Percentiles rank a stretch among this genome's conserved stretches.
These are phyloP conservation scores for Penicillium sp. DNA, from an alignment of 2,329 filamentous ascomycete species.

Conservation along the genomic window DNA sequence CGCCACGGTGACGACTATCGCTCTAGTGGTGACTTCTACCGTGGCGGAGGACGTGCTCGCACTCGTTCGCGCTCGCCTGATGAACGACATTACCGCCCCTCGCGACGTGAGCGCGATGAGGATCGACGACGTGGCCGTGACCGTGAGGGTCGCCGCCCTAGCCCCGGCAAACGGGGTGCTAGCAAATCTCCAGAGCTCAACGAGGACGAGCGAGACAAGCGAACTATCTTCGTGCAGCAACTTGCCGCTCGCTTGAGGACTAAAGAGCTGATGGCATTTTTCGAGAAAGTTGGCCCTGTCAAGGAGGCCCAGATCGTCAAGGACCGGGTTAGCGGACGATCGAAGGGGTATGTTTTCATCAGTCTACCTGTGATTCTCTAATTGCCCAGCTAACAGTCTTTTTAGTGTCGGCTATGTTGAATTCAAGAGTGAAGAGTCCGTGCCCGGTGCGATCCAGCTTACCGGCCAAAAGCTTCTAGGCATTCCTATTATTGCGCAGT, in stretches of 20 bases:
- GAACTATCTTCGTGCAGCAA: conserved; percentile 98
- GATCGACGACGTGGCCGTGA: conserved; percentile 58
- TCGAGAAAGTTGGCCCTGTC: conserved; percentile 91
- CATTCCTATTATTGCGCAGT: conserved; percentile 97
- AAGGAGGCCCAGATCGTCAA: conserved; percentile 99
- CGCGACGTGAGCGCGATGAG: conserved; percentile 53
- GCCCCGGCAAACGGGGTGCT: conserved; percentile 46
- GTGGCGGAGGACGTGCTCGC: conserved; percentile 65
- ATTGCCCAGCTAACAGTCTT: conserved; percentile 15
- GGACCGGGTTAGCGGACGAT: conserved; percentile 92
- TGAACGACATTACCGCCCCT: conserved; percentile 60
- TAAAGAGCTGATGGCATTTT: conserved; percentile 91
- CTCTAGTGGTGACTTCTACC: conserved; percentile 72
- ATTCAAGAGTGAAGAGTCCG: conserved; percentile 95
- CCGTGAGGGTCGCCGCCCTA: conserved; percentile 50
- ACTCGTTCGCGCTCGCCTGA: conserved; percentile 75
- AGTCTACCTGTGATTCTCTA: background rate
- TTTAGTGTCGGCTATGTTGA: conserved; percentile 96
- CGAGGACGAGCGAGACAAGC: conserved; percentile 93
- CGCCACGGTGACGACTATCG: conserved; percentile 61
- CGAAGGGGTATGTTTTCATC: conserved; percentile 78
- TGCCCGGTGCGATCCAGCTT: conserved; percentile 91
- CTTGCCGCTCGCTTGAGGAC: conserved; percentile 91
- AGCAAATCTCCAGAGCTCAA: conserved; percentile 70
- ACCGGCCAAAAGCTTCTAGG: conserved; percentile 98